These are phyloP conservation scores for Allomyces javanicus DNA, from an alignment of 192 early-diverging fungal species.

Conservation along the genomic window DNA sequence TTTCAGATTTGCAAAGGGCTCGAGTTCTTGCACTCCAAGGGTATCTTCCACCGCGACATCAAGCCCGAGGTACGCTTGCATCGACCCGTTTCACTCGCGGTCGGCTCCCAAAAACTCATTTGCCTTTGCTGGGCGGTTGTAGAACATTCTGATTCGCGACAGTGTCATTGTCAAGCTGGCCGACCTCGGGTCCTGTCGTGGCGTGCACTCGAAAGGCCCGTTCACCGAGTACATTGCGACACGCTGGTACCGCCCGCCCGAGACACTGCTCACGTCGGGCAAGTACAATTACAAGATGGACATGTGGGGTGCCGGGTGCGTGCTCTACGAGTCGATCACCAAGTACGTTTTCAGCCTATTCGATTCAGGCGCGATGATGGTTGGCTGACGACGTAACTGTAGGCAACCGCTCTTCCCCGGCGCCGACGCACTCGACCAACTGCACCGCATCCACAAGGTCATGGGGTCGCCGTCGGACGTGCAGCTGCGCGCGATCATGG, in stretches of 20 bases:
- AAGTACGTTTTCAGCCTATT: neutral
- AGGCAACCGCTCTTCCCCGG: constrained; percentile 35
- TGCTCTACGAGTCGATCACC: constrained; percentile 32
- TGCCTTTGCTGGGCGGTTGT: neutral
- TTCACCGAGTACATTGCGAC: constrained; percentile 52
- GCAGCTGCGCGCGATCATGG: constrained; percentile 1
- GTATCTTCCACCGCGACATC: constrained; percentile 5
- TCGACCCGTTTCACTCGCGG: too few relatives aligned
- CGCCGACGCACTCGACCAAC: constrained; percentile 36
- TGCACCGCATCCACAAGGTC: constrained; percentile 35
- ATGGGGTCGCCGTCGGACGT: constrained; percentile 25
- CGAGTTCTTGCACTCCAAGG: constrained; percentile 39
- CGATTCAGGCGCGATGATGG: neutral
- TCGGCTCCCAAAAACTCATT: too few relatives aligned
- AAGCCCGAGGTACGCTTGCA: too few relatives aligned
- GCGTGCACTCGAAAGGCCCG: constrained; percentile 39
- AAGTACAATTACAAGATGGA: constrained; percentile 39
- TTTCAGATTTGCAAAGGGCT: constrained; percentile 34
- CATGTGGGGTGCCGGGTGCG: constrained; percentile 40
- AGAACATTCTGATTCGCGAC: constrained; percentile 38
- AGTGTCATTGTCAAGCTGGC: constrained; percentile 27
- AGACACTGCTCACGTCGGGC: constrained; percentile 37
- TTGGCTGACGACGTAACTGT: neutral
- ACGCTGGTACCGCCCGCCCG: constrained; percentile 42
- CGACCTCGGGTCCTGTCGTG: constrained; percentile 42